Conservation (phyloP, 176 grass and related monocot genomes). For the Calamus simplicifolius region DNA sequence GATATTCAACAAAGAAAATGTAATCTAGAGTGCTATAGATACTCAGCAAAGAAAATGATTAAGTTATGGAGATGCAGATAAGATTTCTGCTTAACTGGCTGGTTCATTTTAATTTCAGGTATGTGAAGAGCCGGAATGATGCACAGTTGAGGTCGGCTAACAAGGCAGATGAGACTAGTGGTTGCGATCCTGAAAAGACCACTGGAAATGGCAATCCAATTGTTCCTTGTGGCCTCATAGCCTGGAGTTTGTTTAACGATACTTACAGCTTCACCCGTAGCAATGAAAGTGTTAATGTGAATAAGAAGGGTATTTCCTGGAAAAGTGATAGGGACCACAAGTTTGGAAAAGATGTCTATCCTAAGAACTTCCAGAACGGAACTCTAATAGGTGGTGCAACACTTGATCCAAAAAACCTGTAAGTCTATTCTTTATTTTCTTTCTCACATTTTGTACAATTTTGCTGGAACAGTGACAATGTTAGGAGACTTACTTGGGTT, state of each 20-base stretch:
- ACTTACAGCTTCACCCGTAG: slow-evolving; percentile 42
- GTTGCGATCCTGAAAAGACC: slow-evolving; percentile 49
- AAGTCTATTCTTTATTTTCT: slow-evolving; percentile 8
- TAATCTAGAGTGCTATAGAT: no score
- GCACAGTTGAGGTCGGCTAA: slow-evolving; percentile 28
- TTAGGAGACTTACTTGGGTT: no score
- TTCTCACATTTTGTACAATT: not conserved
- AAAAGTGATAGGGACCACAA: slow-evolving; percentile 43
- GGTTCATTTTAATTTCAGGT: slow-evolving; percentile 27
- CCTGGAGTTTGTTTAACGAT: slow-evolving; percentile 83
- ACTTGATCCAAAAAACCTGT: slow-evolving; percentile 46
- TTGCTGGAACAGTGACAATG: no score
- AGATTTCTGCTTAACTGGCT: no score
- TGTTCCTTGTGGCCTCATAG: slow-evolving; percentile 53
- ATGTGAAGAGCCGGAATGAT: slow-evolving; percentile 40
- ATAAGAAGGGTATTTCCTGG: slow-evolving; percentile 52
- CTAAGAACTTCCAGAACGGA: slow-evolving; percentile 55
- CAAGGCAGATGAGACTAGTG: slow-evolving; percentile 8
- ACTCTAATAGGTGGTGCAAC: slow-evolving; percentile 37
- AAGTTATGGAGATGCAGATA: no score
- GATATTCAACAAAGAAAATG: no score
- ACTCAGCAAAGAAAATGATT: no score
- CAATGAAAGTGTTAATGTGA: slow-evolving; percentile 28
- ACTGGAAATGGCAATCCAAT: slow-evolving; percentile 24
- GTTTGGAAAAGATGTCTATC: slow-evolving; percentile 52